Percentiles rank a stretch among this genome's conserved stretches.
Evolutionary conservation across 768 basidiomycete genomes (phyloP).

Genomic region (Crassisporium funariophilum): DNA sequence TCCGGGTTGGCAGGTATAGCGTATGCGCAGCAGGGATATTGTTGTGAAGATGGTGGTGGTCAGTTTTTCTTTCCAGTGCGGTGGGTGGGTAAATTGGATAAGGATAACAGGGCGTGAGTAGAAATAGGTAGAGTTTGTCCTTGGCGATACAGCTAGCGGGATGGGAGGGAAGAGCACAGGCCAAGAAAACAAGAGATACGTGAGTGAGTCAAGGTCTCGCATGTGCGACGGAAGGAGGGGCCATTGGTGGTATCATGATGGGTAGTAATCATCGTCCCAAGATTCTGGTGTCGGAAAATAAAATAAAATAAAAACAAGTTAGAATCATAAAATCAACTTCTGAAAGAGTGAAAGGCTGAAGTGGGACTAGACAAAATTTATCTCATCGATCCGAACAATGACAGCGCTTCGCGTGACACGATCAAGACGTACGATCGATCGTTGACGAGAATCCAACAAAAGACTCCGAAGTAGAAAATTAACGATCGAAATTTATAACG

Average conservation of each 20-base stretch:
- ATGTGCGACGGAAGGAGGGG: no score
- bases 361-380: not conserved
- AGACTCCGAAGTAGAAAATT: not conserved
- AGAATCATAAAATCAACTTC: constrained; percentile 1
- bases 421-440: constrained; percentile 2
- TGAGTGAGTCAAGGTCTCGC: no score
- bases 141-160: no score
- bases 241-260: constrained; percentile 22
- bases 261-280: constrained; percentile 36
- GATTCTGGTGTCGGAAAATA: constrained; percentile 23
- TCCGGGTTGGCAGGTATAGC: no score
- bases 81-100: no score
- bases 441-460: not conserved
- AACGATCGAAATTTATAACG: constrained; percentile 34
- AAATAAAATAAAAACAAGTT: not conserved
- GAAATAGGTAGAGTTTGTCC: no score
- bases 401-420: not conserved
- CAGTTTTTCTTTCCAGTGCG: no score
- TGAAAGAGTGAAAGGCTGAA: constrained; percentile 1
- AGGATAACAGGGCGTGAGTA: no score
- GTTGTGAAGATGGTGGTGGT: no score
- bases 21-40: no score
- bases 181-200: no score
- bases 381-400: constrained; percentile 1
- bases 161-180: no score